Evolutionary conservation across 768 basidiomycete genomes (phyloP).

Genomic region (Dioszegia crocea): DNA sequence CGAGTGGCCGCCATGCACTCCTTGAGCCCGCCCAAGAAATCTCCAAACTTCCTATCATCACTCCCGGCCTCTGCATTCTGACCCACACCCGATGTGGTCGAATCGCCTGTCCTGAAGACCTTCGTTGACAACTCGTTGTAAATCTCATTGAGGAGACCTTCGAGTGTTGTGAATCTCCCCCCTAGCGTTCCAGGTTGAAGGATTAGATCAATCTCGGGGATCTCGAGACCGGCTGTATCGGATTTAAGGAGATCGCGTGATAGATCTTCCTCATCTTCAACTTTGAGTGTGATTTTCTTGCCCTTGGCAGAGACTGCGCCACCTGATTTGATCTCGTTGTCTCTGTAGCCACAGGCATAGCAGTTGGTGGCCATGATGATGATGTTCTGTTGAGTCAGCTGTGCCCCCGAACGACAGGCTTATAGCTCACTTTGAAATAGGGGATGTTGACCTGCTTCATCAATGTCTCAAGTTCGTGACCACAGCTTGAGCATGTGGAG

Average conservation of each 20-base stretch:
- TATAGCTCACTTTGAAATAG: constrained; percentile 76
- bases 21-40: constrained; percentile 61
- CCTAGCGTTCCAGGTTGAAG: constrained; percentile 91
- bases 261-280: constrained; percentile 87
- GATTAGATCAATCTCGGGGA: constrained; percentile 91
- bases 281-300: constrained; percentile 79
- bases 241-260: constrained; percentile 95
- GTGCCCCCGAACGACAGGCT: background rate
- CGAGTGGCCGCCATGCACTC: constrained; percentile 66
- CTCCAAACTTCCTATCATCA: constrained; percentile 60
- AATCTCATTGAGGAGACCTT: constrained; percentile 88
- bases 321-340: constrained; percentile 96
- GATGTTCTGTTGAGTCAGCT: constrained; percentile 63
- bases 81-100: constrained; percentile 32
- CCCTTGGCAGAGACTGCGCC: constrained; percentile 81
- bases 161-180: constrained; percentile 93
- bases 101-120: constrained; percentile 63
- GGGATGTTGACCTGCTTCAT: constrained; percentile 98
- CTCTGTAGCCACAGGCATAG: constrained; percentile 87
- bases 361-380: constrained; percentile 99
- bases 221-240: constrained; percentile 80
- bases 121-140: constrained; percentile 93
- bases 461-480: constrained; percentile 71
- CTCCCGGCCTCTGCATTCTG: constrained; percentile 47
- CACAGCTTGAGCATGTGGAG: constrained; percentile 83